A percentile compares a stretch with the other conserved stretches of the same genome.
phyloP scores from a whole-genome alignment of 345 rosid genomes.

The Melastoma malabathricum region DNA sequence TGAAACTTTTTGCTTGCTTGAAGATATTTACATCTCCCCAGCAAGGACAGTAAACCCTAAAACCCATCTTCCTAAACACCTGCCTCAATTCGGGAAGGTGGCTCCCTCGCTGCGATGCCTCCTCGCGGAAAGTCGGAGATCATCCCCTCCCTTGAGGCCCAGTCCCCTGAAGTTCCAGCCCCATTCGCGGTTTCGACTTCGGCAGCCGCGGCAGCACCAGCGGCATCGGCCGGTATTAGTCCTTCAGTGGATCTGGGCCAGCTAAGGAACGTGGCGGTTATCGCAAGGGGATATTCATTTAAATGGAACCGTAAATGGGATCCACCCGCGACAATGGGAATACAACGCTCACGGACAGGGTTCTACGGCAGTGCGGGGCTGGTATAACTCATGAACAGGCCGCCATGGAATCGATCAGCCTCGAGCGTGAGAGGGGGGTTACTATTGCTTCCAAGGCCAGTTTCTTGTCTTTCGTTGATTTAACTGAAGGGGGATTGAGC shows the following conservation, averaged over 20 bases:
- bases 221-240: conserved; percentile 12
- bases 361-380: conserved; percentile 96
- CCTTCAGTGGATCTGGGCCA: conserved; percentile 54
- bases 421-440: conserved; percentile 95
- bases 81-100: conserved; percentile 28
- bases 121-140: conserved; percentile 38
- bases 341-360: conserved; percentile 94
- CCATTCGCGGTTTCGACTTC: conserved; percentile 33
- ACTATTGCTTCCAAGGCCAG: conserved; percentile 87
- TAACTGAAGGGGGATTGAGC: neutral
- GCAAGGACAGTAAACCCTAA: neutral
- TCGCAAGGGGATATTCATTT: too few relatives aligned
- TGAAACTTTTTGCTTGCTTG: neutral
- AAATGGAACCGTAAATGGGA: too few relatives aligned
- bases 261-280: conserved; percentile 87
- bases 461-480: neutral
- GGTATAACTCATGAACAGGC: conserved; percentile 97
- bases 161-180: conserved; percentile 12
- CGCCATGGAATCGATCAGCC: conserved; percentile 96
- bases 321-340: conserved; percentile 96
- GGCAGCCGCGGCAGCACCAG: conserved; percentile 24
- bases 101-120: conserved; percentile 73
- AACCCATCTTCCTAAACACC: conserved; percentile 5
- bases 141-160: conserved; percentile 21
- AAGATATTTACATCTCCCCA: neutral